A percentile compares a stretch with the other conserved stretches of the same genome.
Conservation (phyloP, 2,329 filamentous ascomycete species). For the Cladosporium austrohemisphaericum region DNA sequence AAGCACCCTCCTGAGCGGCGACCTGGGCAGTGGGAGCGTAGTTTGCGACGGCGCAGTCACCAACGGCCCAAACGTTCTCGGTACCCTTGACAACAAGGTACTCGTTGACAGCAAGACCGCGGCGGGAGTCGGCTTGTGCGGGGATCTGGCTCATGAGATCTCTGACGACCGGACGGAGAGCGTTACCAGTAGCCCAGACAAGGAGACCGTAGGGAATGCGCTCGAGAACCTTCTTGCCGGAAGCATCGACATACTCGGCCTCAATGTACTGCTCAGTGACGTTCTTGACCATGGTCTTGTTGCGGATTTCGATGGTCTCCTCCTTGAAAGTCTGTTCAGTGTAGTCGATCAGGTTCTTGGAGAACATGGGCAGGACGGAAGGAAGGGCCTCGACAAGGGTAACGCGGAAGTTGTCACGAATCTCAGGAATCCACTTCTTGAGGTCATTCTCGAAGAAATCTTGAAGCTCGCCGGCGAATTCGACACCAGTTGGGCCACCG, state of each 20-base stretch:
- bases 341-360: conserved; percentile 98
- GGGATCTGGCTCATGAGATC: conserved; percentile 91
- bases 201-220: conserved; percentile 90
- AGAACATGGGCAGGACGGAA: conserved; percentile 94
- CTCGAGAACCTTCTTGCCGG: conserved; percentile 78
- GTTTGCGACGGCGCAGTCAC: conserved; percentile 94
- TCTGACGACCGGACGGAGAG: conserved; percentile 80
- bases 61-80: conserved; percentile 96
- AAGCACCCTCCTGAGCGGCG: conserved; percentile 89
- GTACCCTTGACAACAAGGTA: conserved; percentile 97
- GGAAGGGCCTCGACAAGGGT: conserved; percentile 96
- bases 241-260: conserved; percentile 75
- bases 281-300: conserved; percentile 98
- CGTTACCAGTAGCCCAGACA: conserved; percentile 98
- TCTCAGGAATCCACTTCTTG: conserved; percentile 96
- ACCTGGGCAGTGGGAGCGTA: conserved; percentile 98
- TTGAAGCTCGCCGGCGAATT: conserved; percentile 96
- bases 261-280: conserved; percentile 91
- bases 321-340: conserved; percentile 99
- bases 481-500: conserved; percentile 92
- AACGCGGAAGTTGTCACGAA: conserved; percentile 91
- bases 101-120: conserved; percentile 94
- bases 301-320: conserved; percentile 94
- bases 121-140: conserved; percentile 90
- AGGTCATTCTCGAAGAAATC: conserved; percentile 99